These are phyloP conservation scores for Teratosphaeria zuluensis DNA, from an alignment of 2,329 filamentous ascomycete genomes.

Conservation along the genomic window DNA sequence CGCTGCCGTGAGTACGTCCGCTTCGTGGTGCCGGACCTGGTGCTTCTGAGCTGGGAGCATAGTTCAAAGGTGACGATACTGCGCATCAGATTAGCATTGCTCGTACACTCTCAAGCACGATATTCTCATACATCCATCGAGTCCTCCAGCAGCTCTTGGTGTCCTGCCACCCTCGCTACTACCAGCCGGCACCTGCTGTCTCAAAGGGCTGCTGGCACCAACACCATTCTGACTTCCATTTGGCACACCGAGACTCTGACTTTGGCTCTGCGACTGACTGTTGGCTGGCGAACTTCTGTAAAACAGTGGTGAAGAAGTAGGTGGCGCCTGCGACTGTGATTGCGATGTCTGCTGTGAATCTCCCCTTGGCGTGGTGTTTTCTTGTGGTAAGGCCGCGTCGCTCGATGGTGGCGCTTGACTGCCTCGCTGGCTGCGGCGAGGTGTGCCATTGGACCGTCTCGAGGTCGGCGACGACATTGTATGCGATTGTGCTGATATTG, in stretches of 20 bases:
- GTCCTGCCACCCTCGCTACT: constrained; percentile 56
- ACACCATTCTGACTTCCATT: constrained; percentile 28
- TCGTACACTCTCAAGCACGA: background rate
- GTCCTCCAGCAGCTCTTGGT: constrained; percentile 54
- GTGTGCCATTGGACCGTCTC: background rate
- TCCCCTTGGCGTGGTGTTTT: constrained; percentile 37
- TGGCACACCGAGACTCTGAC: constrained; percentile 16
- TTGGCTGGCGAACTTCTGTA: constrained; percentile 55
- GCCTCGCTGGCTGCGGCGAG: constrained; percentile 32
- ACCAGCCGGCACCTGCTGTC: constrained; percentile 24
- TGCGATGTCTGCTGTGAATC: constrained; percentile 36
- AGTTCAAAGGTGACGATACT: constrained; percentile 91
- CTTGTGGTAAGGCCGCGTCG: constrained; percentile 29
- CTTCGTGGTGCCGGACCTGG: constrained; percentile 49
- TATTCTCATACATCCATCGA: constrained; percentile 48
- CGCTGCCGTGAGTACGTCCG: constrained; percentile 1
- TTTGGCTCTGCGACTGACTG: constrained; percentile 28
- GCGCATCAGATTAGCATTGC: constrained; percentile 9
- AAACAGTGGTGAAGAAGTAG: constrained; percentile 68
- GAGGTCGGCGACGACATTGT: background rate
- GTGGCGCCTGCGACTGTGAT: constrained; percentile 17
- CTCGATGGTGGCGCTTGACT: constrained; percentile 43
- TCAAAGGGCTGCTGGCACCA: constrained; percentile 40
- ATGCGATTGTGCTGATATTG: background rate
- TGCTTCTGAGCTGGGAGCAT: constrained; percentile 70